Evolutionary conservation across 306 rosid genomes (phyloP).

Genomic region (Ziziphus jujuba): DNA sequence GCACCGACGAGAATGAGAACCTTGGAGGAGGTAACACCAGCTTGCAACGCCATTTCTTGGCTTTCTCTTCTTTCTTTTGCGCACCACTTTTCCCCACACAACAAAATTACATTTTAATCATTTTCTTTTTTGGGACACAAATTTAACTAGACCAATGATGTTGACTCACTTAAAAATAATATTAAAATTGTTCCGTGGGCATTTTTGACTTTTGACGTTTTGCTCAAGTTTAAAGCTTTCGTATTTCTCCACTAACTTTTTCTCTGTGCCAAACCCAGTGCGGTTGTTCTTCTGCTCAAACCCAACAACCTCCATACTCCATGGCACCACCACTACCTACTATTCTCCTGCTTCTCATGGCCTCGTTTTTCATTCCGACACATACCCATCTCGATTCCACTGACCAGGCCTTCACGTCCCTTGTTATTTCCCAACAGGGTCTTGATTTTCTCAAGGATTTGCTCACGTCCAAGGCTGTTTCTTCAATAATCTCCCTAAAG

Average conservation of each 20-base stretch:
- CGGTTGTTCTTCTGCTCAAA: background rate
- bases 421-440: conserved; percentile 65
- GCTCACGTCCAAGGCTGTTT: conserved; percentile 57
- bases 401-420: conserved; percentile 55
- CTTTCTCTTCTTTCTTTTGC: background rate
- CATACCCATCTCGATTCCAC: conserved; percentile 41
- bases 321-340: conserved; percentile 53
- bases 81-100: too few species aligned
- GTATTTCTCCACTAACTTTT: background rate
- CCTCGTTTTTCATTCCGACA: conserved; percentile 34
- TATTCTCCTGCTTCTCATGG: conserved; percentile 42
- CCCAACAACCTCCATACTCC: conserved; percentile 18
- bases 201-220: conserved; percentile 8
- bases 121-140: too few species aligned
- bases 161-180: background rate
- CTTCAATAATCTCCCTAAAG: conserved; percentile 63
- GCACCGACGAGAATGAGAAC: conserved; percentile 84
- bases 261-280: background rate
- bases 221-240: background rate
- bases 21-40: conserved; percentile 67
- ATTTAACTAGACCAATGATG: too few species aligned
- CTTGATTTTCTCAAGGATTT: conserved; percentile 72
- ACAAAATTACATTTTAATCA: too few species aligned
- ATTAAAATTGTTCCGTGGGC: background rate
- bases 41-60: conserved; percentile 55